Evolutionary conservation across 768 basidiomycete species (phyloP), one percentile per base, ranked within the genome.

Genomic region (Ramaria sp.): DNA sequence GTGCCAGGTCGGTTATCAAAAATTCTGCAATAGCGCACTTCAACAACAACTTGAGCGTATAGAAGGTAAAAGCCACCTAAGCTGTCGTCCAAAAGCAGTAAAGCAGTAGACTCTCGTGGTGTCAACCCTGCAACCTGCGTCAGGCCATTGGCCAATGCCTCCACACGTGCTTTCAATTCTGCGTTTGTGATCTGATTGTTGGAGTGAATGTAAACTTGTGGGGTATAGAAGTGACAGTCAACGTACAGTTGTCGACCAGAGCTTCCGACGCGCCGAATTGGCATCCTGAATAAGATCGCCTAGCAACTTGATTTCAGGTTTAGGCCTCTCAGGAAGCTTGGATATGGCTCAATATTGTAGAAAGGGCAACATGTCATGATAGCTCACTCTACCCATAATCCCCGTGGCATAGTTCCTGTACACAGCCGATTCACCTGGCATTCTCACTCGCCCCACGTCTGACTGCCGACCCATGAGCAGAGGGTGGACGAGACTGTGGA

Each of bases 391-490:
- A 63, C 81, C 92, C 81, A 82, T 78, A 58, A 88, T 73, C 13
- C 89, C 89, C 24, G 87, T 91, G 13, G 86, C 81, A 75, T 93
- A 96, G 72, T 89, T 91, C 64, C 94, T 80, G 69, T 94, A 95
- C 15, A 93, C 74, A 0, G 91, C 89, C 63, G 89, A 92, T 71
- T 94, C 88, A 7, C 79, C 76, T 12, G 86, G 77, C 64, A 89
- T 84, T 53, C 93, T 75, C 3, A 93, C 89, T 51, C 84, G 77
- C 12, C 83, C 84, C 27, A 86, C 86, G 68, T 96, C 94, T 63
- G 90, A 91, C 75, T 97, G 93, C 51, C 91, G 75, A 7, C 93
- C 92, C 1, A 97, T 78, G 9, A 95, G 77, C 62, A 97, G 87
- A n/a, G 93, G 93, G 65, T 96, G 93, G 0, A 94, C 91, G 43